Evolutionary conservation across 805 yeast genomes (phyloP).

Genomic region (Cyberlindnera amylophila): DNA sequence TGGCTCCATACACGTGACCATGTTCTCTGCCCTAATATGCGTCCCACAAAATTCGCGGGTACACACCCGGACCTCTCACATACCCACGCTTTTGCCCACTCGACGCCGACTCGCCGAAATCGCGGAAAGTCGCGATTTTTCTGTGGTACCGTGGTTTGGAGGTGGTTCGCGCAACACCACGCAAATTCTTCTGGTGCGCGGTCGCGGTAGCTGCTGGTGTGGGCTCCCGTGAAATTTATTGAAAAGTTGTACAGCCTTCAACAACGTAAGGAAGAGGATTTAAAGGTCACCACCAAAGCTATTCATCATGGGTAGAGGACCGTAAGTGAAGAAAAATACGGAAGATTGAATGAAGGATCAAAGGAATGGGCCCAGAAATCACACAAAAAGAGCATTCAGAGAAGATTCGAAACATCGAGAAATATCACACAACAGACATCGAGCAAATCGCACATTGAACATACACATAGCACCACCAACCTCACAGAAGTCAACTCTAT

Average conservation of each 20-base stretch:
- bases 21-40: too few relatives aligned
- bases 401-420: neutral
- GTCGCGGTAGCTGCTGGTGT: neutral
- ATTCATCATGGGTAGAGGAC: constrained; percentile 32
- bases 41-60: neutral
- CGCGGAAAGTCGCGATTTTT: constrained; percentile 1
- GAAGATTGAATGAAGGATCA: neutral
- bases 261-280: neutral
- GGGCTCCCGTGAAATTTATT: constrained; percentile 12
- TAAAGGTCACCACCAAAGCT: constrained; percentile 12
- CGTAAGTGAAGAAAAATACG: constrained; percentile 21
- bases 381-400: neutral
- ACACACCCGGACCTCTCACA: constrained; percentile 1
- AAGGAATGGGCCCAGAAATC: neutral
- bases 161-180: constrained; percentile 13
- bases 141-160: neutral
- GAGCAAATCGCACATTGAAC: too few relatives aligned
- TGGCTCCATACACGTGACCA: too few relatives aligned
- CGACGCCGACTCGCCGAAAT: constrained; percentile 1
- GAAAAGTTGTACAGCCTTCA: constrained; percentile 11
- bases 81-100: neutral
- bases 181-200: constrained; percentile 9
- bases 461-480: too few relatives aligned
- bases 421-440: neutral
- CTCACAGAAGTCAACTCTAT: too few relatives aligned